These are phyloP conservation scores for Phytopythium cucurbitacearum DNA, from an alignment of 352 stramenopile species.

Conservation along the genomic window DNA sequence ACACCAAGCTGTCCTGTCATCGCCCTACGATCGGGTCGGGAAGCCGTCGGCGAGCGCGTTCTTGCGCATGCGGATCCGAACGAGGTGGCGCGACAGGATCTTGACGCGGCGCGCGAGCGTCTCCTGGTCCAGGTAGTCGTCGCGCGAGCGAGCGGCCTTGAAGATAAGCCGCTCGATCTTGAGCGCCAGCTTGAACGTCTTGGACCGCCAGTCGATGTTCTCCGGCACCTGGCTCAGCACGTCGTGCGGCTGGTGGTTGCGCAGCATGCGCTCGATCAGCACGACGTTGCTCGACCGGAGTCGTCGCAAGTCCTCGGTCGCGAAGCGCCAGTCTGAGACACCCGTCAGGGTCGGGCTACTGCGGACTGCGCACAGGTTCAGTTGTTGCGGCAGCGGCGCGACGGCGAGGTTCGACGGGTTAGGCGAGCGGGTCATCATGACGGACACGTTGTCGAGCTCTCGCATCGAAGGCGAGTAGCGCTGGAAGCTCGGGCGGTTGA, in stretches of 20 bases:
- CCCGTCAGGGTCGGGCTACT: too few relatives aligned
- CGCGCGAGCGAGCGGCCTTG: conserved; percentile 34
- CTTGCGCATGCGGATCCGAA: conserved; percentile 54
- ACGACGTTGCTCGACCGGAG: conserved; percentile 43
- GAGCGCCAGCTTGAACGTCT: conserved; percentile 55
- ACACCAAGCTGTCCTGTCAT: not conserved
- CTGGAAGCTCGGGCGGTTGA: conserved; percentile 57
- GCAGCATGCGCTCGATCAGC: conserved; percentile 56
- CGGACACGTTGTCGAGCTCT: conserved; percentile 29
- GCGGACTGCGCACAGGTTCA: not conserved
- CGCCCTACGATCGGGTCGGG: conserved; percentile 11
- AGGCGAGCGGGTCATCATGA: conserved; percentile 8
- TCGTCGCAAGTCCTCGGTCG: conserved; percentile 37
- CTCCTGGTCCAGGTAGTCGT: conserved; percentile 49
- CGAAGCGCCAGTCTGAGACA: conserved; percentile 28
- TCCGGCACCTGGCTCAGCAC: conserved; percentile 55
- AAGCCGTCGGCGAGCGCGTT: conserved; percentile 33
- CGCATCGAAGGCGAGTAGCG: conserved; percentile 44
- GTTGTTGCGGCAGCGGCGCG: not conserved
- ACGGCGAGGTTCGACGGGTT: conserved; percentile 1
- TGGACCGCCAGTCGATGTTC: conserved; percentile 55
- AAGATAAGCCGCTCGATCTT: conserved; percentile 69
- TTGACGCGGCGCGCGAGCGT: conserved; percentile 47
- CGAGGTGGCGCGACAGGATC: conserved; percentile 43
- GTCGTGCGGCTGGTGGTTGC: conserved; percentile 53